Evolutionary conservation across 169 alveolate genomes (phyloP).

Genomic region (Plasmodium adleri): DNA sequence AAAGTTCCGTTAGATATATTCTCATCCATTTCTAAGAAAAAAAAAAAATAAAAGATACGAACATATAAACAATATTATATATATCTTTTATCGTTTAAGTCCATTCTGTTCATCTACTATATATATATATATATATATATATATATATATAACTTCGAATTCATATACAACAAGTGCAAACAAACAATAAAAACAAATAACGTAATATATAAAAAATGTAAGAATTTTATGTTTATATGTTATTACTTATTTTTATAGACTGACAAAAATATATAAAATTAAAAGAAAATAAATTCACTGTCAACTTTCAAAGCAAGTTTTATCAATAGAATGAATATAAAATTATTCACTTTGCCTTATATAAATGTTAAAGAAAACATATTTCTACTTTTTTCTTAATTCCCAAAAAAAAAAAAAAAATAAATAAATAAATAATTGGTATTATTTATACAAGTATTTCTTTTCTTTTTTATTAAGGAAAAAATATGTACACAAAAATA

Average conservation of each 20-base stretch:
- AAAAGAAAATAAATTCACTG: neutral
- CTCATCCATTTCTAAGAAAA: constrained; percentile 30
- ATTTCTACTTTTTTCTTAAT: neutral
- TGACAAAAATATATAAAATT: neutral
- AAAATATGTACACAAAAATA: no score
- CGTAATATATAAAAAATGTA: no score
- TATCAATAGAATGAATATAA: neutral
- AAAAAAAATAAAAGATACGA: neutral
- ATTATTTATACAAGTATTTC: no score
- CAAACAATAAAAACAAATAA: no score
- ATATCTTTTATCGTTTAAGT: neutral
- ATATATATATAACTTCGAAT: neutral
- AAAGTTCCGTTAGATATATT: constrained; percentile 39
- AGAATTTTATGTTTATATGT: no score
- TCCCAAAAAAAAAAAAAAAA: neutral
- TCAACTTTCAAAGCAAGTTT: constrained; percentile 1
- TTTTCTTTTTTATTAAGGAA: no score
- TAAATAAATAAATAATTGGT: neutral
- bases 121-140: neutral
- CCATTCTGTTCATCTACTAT: neutral
- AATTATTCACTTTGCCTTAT: neutral
- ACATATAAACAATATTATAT: neutral
- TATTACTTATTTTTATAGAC: neutral
- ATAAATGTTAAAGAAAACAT: constrained; percentile 2
- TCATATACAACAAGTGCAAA: no score